phyloP scores from a whole-genome alignment of 176 grass and related monocot species.

The maize (Zea mays) region DNA sequence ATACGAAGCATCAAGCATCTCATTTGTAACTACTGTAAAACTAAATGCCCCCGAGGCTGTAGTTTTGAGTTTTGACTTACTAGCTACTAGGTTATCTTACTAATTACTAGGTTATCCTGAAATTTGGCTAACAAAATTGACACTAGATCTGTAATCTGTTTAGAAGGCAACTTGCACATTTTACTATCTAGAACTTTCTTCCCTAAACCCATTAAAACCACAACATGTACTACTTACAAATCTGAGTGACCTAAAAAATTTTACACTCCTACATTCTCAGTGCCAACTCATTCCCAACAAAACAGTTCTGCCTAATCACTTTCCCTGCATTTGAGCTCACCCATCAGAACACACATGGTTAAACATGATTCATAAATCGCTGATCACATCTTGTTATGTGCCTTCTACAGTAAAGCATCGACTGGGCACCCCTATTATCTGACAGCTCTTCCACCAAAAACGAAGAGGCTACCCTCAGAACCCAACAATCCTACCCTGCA shows the following conservation, averaged over 20 bases:
- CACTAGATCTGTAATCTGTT: not conserved
- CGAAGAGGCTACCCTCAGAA: not conserved
- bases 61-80: too few relatives aligned
- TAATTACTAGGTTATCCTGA: too few relatives aligned
- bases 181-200: conserved; percentile 14
- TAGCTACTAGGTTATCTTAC: too few relatives aligned
- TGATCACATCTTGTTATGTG: not conserved
- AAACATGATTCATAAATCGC: not conserved
- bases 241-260: not conserved
- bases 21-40: conserved; percentile 24
- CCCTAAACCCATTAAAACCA: conserved; percentile 2
- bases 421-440: not conserved
- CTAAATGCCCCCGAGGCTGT: too few relatives aligned
- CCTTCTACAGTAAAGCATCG: not conserved
- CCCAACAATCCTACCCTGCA: not conserved
- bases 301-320: not conserved
- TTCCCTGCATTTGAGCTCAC: not conserved
- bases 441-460: not conserved
- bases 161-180: conserved; percentile 2
- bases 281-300: not conserved
- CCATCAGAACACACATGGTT: not conserved
- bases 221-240: not conserved
- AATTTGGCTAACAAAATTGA: not conserved
- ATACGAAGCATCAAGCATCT: conserved; percentile 23
- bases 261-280: not conserved